Evolutionary conservation across 75 land plant genomes (phyloP).

Genomic region (Cupressus sempervirens): DNA sequence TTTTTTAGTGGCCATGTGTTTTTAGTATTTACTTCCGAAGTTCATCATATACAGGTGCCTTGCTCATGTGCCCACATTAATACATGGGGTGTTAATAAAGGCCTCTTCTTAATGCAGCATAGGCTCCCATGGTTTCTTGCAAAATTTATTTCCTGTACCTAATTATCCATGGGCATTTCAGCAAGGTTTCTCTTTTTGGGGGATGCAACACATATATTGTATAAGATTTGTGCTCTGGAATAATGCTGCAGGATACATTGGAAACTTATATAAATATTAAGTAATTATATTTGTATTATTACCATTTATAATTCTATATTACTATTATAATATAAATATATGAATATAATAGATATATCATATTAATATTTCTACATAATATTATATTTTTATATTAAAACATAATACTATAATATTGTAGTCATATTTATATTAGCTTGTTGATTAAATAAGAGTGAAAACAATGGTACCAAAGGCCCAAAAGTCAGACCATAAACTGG

Average conservation of each 20-base stretch:
- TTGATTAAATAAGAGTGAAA: too few relatives aligned
- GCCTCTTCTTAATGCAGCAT: background rate
- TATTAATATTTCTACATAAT: too few relatives aligned
- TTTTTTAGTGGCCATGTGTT: background rate
- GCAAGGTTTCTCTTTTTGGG: background rate
- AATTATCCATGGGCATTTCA: background rate
- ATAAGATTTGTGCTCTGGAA: background rate
- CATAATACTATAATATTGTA: too few relatives aligned
- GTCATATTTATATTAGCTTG: too few relatives aligned
- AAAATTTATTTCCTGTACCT: background rate
- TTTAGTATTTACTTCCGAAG: background rate
- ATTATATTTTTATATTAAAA: too few relatives aligned
- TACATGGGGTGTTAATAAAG: background rate
- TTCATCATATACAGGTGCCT: background rate
- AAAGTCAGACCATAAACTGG: too few relatives aligned
- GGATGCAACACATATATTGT: background rate
- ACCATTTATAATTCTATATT: too few relatives aligned
- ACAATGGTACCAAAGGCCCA: too few relatives aligned
- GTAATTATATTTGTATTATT: too few relatives aligned
- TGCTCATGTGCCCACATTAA: background rate
- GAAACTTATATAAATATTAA: too few relatives aligned
- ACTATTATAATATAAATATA: too few relatives aligned
- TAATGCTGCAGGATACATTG: background rate
- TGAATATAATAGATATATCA: too few relatives aligned
- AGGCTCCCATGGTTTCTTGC: background rate